phyloP scores from a whole-genome alignment of 768 basidiomycete genomes.

The Termitomyces sp. region DNA sequence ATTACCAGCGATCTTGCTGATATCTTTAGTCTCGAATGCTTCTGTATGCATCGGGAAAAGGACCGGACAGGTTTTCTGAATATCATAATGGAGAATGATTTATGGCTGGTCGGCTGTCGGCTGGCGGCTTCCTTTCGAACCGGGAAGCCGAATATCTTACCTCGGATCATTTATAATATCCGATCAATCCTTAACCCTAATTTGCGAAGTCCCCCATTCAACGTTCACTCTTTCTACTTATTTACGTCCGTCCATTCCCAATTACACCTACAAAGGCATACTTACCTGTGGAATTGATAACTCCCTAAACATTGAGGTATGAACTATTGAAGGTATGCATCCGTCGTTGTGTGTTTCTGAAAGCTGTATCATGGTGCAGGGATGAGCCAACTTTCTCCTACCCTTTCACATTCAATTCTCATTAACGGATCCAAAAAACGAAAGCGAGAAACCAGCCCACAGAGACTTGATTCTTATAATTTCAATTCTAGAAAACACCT shows the following conservation, averaged over 20 bases:
- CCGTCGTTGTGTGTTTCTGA: background rate
- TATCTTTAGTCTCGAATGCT: conserved; percentile 9
- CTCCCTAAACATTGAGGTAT: background rate
- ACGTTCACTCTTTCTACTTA: no score
- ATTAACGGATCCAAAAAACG: conserved; percentile 9
- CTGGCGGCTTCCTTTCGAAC: no score
- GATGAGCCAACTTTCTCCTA: conserved; percentile 3
- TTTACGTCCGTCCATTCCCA: no score
- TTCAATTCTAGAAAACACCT: conserved; percentile 6
- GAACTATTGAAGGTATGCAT: conserved; percentile 1
- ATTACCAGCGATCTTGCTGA: conserved; percentile 22
- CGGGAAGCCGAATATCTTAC: background rate
- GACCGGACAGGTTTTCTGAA: background rate
- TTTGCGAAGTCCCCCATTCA: no score
- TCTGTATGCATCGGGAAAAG: conserved; percentile 1
- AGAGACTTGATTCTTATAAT: background rate
- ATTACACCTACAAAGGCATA: background rate
- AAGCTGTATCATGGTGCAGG: conserved; percentile 2
- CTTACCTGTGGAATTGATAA: background rate
- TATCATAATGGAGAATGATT: background rate
- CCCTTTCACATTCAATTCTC: background rate
- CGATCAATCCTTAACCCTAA: no score
- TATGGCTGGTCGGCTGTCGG: conserved; percentile 7
- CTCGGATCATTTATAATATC: background rate
- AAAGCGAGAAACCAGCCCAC: conserved; percentile 2